phyloP scores from a whole-genome alignment of 2,329 filamentous ascomycete genomes.

The Gyromitra esculenta region DNA sequence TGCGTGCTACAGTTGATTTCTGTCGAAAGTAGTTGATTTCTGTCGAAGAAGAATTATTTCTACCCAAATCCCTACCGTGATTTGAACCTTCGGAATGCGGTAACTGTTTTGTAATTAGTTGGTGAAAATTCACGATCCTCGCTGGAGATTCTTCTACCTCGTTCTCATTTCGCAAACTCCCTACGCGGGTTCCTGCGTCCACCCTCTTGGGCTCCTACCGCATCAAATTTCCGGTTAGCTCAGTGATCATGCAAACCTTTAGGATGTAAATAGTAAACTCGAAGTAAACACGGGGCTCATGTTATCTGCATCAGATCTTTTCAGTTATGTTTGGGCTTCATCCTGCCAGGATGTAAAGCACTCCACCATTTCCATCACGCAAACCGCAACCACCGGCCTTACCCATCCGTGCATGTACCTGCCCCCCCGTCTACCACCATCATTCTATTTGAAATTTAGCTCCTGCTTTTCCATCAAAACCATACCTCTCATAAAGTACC shows the following conservation, averaged over 20 bases:
- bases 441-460: constrained; percentile 31
- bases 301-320: constrained; percentile 56
- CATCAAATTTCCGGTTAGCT: constrained; percentile 39
- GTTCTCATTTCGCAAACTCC: constrained; percentile 28
- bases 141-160: constrained; percentile 35
- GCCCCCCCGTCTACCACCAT: constrained; percentile 27
- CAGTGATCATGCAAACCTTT: constrained; percentile 9
- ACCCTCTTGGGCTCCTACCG: constrained; percentile 34
- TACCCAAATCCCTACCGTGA: constrained; percentile 31
- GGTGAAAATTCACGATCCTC: background rate
- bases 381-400: constrained; percentile 29
- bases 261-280: background rate
- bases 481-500: constrained; percentile 34
- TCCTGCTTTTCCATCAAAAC: constrained; percentile 36
- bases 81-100: constrained; percentile 11
- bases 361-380: constrained; percentile 31
- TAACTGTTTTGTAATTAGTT: constrained; percentile 32
- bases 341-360: constrained; percentile 43
- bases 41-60: constrained; percentile 16
- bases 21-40: constrained; percentile 14
- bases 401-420: constrained; percentile 29
- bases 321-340: constrained; percentile 55
- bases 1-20: constrained; percentile 29
- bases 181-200: constrained; percentile 2
- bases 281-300: constrained; percentile 18